Evolutionary conservation across 306 rosid genomes (phyloP), one percentile per base, ranked within the genome.

Genomic region (Ormosia emarginata): DNA sequence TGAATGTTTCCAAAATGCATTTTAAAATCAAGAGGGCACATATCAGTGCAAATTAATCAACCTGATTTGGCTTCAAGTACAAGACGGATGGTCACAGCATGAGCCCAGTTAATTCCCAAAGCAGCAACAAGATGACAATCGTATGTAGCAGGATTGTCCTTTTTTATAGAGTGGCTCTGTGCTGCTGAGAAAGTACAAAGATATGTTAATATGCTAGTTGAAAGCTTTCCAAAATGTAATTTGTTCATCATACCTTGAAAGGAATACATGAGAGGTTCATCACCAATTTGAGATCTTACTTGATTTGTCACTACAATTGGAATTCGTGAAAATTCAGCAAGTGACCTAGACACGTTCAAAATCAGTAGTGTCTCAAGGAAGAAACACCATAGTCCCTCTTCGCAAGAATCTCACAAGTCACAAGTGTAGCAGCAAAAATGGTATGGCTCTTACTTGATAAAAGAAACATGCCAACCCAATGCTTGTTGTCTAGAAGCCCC

Each of bases 41-140:
- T 49, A 57, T 70, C 41, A 17, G 17, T 17, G 84, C 57, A 66
- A 72, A 58, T 29, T 65, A 79, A 53, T 32, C 24, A 71, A 95
- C 99, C 99, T 83, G 93, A 90, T 86, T 83, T 88, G 80, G 97
- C 79, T 82, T 93, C 98, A 82, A 95, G 97, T 79, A 95, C 94
- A 66, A 95, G 92, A 61, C 97, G 98, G 72, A 95, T 88, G 86
- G 99, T 93, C 80, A 90, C 97, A 39, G 99, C 89, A 89, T 93
- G 99, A 86, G 99, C 97, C 98, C 99, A 95, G 55, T 93, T 87
- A 87, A 91, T 85, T 29, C 98, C 98, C 95, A 95, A 85, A 71
- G 97, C 98, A 83, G 98, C 95, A 86, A 95, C 97, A 79, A 95
- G 95, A 85, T 89, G 94, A 89, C 94, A 93, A 67, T 90, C 98